These are phyloP conservation scores for Cyberlindnera saturnus DNA, from an alignment of 805 yeast genomes.

Conservation along the genomic window DNA sequence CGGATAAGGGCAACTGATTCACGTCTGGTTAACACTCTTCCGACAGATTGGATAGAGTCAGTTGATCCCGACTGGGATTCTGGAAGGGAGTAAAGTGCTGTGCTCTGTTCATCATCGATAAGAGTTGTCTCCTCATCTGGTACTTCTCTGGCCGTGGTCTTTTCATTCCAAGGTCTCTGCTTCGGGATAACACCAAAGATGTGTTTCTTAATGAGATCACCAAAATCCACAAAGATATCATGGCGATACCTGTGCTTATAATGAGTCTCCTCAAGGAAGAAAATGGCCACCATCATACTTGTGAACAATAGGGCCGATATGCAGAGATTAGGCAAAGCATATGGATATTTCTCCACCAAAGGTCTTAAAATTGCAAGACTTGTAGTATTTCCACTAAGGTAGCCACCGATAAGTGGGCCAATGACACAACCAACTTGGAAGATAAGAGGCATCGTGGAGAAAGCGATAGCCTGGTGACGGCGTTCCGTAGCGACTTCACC, in stretches of 20 bases:
- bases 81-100: not conserved
- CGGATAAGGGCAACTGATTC: constrained; percentile 27
- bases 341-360: constrained; percentile 37
- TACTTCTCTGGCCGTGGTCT: not conserved
- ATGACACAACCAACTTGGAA: constrained; percentile 56
- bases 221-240: constrained; percentile 41
- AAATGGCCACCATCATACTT: constrained; percentile 33
- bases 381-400: constrained; percentile 34
- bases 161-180: constrained; percentile 24
- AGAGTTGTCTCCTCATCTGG: constrained; percentile 13
- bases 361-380: constrained; percentile 20
- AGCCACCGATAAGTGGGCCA: constrained; percentile 57
- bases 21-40: constrained; percentile 25
- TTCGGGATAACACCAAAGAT: constrained; percentile 18
- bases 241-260: constrained; percentile 29
- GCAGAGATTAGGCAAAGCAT: constrained; percentile 47
- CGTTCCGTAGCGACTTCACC: constrained; percentile 56
- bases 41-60: constrained; percentile 24
- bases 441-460: constrained; percentile 53
- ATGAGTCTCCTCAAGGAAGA: constrained; percentile 52
- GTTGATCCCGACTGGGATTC: constrained; percentile 2
- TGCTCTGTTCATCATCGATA: not conserved
- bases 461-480: constrained; percentile 57
- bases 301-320: constrained; percentile 32
- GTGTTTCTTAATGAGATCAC: constrained; percentile 28